phyloP scores from a whole-genome alignment of 202 grass and related monocot species.

The Cymbopogon flexuosus region DNA sequence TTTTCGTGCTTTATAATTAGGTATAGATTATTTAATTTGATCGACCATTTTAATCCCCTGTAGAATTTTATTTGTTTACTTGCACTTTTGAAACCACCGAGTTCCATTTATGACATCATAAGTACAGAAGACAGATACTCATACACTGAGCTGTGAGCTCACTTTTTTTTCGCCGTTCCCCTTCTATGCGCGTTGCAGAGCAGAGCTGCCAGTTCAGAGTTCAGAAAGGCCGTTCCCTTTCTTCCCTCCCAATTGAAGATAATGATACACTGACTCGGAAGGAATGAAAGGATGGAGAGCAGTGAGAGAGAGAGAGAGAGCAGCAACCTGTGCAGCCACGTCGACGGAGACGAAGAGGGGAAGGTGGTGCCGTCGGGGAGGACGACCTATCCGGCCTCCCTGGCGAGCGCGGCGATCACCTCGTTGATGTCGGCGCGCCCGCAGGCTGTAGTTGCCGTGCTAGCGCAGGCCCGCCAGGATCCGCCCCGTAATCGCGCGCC shows the following conservation, averaged over 20 bases:
- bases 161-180: no score
- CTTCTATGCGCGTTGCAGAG: no score
- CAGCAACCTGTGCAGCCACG: neutral
- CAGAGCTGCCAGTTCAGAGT: neutral
- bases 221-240: no score
- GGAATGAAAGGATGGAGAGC: neutral
- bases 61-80: neutral
- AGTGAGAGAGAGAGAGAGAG: neutral
- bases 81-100: neutral
- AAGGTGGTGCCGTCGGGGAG: slow-evolving; percentile 93
- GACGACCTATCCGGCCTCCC: slow-evolving; percentile 78
- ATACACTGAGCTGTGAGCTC: neutral
- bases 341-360: slow-evolving; percentile 40
- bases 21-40: neutral
- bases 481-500: slow-evolving; percentile 74
- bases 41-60: neutral
- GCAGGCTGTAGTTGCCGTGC: slow-evolving; percentile 76
- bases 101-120: slow-evolving; percentile 32
- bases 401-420: slow-evolving; percentile 74
- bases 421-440: slow-evolving; percentile 86
- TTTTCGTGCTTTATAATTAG: no score
- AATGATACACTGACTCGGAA: neutral
- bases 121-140: neutral
- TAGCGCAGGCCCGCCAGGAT: slow-evolving; percentile 73
- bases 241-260: neutral